Percentiles rank a stretch among this genome's conserved stretches.
Evolutionary conservation across 768 basidiomycete species (phyloP).

Genomic region (Phlegmacium glaucopus): DNA sequence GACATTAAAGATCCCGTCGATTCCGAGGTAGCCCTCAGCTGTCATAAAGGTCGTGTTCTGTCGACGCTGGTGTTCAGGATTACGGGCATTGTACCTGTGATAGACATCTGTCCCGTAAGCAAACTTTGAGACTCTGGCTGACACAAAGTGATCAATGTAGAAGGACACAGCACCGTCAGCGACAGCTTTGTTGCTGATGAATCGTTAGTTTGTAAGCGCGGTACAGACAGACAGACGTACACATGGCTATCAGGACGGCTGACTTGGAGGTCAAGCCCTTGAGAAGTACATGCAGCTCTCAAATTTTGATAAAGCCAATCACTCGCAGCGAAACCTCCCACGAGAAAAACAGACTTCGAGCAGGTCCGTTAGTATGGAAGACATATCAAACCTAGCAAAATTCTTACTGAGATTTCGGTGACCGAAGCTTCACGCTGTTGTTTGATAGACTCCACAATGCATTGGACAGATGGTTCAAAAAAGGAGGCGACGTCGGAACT

Average conservation of each 20-base stretch:
- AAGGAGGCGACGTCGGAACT: conserved; percentile 22
- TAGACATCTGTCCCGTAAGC: conserved; percentile 23
- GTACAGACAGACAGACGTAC: conserved; percentile 9
- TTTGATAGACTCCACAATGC: conserved; percentile 19
- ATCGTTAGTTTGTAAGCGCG: background rate
- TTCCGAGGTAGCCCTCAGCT: conserved; percentile 26
- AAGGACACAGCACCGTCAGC: conserved; percentile 23
- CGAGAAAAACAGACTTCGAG: conserved; percentile 28
- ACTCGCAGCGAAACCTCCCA: conserved; percentile 44
- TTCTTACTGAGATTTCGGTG: conserved; percentile 11
- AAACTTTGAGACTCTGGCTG: conserved; percentile 15
- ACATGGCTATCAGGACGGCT: conserved; percentile 21
- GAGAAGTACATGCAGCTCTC: conserved; percentile 13
- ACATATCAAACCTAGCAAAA: background rate
- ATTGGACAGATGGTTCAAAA: conserved; percentile 24
- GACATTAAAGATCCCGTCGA: conserved; percentile 32
- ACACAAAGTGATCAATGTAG: conserved; percentile 19
- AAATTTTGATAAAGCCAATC: conserved; percentile 38
- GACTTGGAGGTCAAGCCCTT: conserved; percentile 20
- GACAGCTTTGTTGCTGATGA: conserved; percentile 21
- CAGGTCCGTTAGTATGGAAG: background rate
- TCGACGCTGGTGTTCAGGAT: conserved; percentile 37
- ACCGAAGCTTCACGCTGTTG: conserved; percentile 10
- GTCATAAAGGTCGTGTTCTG: conserved; percentile 21
- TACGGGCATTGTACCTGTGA: conserved; percentile 21